A percentile compares a stretch with the other conserved stretches of the same genome.
phyloP scores from a whole-genome alignment of 2,329 filamentous ascomycete genomes.

The Niveomyces coronatus region DNA sequence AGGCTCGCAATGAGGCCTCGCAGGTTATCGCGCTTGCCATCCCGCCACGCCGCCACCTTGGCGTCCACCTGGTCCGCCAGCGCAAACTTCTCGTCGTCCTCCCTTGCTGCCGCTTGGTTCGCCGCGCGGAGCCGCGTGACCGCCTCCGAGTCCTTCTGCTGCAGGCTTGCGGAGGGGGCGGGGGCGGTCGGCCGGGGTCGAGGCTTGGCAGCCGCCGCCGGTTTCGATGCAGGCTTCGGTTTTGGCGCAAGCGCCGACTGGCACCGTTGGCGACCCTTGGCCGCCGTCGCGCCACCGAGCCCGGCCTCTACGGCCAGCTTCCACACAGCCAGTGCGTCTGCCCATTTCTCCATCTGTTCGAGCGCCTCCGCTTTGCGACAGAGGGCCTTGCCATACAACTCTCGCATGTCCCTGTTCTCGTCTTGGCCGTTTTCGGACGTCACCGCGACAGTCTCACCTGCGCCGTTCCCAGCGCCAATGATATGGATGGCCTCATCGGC shows the following conservation, averaged over 20 bases:
- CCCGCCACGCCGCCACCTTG: constrained; percentile 68
- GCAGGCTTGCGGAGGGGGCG: constrained; percentile 25
- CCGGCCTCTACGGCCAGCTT: constrained; percentile 71
- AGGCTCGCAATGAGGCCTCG: constrained; percentile 78
- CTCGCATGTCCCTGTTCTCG: constrained; percentile 73
- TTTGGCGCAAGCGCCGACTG: constrained; percentile 75
- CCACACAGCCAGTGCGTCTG: constrained; percentile 74
- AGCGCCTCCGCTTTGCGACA: constrained; percentile 92
- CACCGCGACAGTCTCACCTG: constrained; percentile 69
- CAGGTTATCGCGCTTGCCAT: constrained; percentile 86
- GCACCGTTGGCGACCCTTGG: constrained; percentile 78
- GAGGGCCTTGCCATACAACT: constrained; percentile 86
- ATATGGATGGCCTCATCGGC: constrained; percentile 70
- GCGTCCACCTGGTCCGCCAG: constrained; percentile 79
- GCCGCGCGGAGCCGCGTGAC: constrained; percentile 74
- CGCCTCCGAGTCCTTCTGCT: constrained; percentile 55
- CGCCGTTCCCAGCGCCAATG: constrained; percentile 70
- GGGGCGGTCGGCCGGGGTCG: constrained; percentile 33
- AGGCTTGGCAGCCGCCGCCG: constrained; percentile 25
- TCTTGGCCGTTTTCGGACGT: constrained; percentile 44
- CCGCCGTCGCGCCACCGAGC: constrained; percentile 73
- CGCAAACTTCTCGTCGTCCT: constrained; percentile 88
- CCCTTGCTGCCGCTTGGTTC: constrained; percentile 73
- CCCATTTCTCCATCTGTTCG: constrained; percentile 92
- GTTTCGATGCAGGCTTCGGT: constrained; percentile 35